phyloP scores from a whole-genome alignment of 345 rosid genomes.

The Passiflora organensis region DNA sequence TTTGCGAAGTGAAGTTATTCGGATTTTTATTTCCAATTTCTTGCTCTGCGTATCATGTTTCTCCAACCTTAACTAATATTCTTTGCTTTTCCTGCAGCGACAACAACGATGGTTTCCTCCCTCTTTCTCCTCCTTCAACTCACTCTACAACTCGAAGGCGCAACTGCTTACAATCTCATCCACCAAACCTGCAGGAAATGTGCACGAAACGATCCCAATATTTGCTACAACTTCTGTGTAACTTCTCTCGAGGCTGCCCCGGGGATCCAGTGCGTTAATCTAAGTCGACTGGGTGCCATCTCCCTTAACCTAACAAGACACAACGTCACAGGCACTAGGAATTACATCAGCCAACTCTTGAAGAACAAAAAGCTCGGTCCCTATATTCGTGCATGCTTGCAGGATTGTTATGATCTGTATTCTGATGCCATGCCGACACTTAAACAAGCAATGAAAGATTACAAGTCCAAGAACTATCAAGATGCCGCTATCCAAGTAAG shows the following conservation, averaged over 20 bases:
- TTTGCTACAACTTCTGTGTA: conserved; percentile 42
- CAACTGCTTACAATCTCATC: conserved; percentile 24
- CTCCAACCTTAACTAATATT: no score
- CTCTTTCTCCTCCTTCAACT: no score
- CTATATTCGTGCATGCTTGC: conserved; percentile 23
- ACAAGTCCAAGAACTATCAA: conserved; percentile 23
- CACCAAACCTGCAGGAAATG: conserved; percentile 43
- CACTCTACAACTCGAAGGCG: no score
- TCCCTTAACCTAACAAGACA: conserved; percentile 33
- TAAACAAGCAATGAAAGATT: conserved; percentile 33
- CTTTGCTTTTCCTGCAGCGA: no score
- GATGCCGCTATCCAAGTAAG: conserved; percentile 45
- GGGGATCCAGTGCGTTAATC: conserved; percentile 22
- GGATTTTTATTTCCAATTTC: no score
- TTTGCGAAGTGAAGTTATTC: no score
- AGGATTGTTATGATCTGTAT: conserved; percentile 49
- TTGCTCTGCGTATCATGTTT: no score
- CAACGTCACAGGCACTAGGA: conserved; percentile 37
- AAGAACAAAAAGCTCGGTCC: conserved; percentile 31
- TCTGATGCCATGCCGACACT: conserved; percentile 36
- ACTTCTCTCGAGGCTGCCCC: conserved; percentile 37
- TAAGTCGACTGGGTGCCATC: conserved; percentile 40
- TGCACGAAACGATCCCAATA: conserved; percentile 29
- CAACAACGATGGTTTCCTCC: not conserved
- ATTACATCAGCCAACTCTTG: conserved; percentile 25